Conservation (phyloP, 2,329 filamentous ascomycete species). For the Colletotrichum neosansevieriae region DNA sequence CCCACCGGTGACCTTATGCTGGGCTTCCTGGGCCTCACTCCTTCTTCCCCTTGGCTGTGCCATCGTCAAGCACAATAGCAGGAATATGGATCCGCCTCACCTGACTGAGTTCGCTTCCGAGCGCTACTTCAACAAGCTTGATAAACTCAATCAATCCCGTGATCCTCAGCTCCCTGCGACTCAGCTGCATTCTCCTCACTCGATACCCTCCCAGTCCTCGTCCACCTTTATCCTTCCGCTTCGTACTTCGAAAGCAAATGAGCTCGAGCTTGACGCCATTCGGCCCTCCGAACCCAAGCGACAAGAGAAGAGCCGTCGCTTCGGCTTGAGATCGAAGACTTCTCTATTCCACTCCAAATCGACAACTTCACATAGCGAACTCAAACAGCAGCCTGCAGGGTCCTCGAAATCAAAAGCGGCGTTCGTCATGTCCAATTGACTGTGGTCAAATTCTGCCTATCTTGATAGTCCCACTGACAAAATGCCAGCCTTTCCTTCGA, state of each 20-base stretch:
- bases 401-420: constrained; percentile 24
- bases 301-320: constrained; percentile 55
- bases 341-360: constrained; percentile 47
- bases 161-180: constrained; percentile 35
- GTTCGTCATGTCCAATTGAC: constrained; percentile 9
- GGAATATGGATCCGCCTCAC: constrained; percentile 71
- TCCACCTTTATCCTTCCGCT: constrained; percentile 65
- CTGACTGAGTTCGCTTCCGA: constrained; percentile 76
- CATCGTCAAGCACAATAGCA: constrained; percentile 39
- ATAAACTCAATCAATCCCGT: constrained; percentile 56
- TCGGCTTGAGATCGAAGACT: constrained; percentile 55
- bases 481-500: constrained; percentile 61
- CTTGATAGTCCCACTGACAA: constrained; percentile 40
- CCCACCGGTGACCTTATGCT: constrained; percentile 32
- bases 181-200: constrained; percentile 41
- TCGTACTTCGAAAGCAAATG: constrained; percentile 52
- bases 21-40: constrained; percentile 15
- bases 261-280: constrained; percentile 45
- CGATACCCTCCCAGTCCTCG: constrained; percentile 41
- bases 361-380: neutral
- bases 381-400: constrained; percentile 2
- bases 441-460: neutral
- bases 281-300: constrained; percentile 51
- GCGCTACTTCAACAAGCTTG: constrained; percentile 73
- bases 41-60: constrained; percentile 42